Conservation (phyloP, 352 stramenopile genomes). For the Peronospora destructor region DNA sequence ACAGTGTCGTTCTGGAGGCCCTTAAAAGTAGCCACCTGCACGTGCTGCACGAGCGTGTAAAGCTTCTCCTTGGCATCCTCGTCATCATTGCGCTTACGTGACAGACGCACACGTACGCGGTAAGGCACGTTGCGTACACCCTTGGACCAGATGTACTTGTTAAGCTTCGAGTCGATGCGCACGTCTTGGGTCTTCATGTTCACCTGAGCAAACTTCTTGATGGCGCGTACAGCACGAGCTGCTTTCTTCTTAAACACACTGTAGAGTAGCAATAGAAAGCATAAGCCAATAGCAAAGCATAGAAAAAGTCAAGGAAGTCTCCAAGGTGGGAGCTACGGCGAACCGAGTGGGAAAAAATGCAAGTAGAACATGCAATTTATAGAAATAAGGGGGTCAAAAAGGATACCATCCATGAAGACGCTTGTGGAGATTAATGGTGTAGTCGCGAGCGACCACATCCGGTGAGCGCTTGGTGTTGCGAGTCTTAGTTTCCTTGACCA, state of each 20-base stretch:
- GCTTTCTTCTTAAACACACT: constrained; percentile 98
- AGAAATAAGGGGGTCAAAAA: constrained; percentile 51
- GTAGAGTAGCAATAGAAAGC: constrained; percentile 20
- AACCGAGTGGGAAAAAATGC: constrained; percentile 12
- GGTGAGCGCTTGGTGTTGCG: constrained; percentile 80
- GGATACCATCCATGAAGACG: constrained; percentile 88
- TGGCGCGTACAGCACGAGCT: constrained; percentile 94
- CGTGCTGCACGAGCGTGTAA: constrained; percentile 97
- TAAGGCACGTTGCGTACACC: constrained; percentile 97
- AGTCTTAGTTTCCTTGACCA: constrained; percentile 87
- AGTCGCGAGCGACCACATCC: constrained; percentile 95
- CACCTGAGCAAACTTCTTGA: constrained; percentile 96
- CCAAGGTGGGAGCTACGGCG: constrained; percentile 80
- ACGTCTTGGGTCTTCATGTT: constrained; percentile 97
- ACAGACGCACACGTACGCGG: constrained; percentile 95
- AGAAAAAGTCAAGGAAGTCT: constrained; percentile 80
- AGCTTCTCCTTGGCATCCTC: constrained; percentile 99
- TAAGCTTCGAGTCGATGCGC: constrained; percentile 92
- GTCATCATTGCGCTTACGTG: constrained; percentile 98
- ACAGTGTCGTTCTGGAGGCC: constrained; percentile 95
- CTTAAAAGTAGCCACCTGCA: constrained; percentile 94
- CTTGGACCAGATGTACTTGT: constrained; percentile 97
- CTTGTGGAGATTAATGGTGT: constrained; percentile 99
- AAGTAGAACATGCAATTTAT: constrained; percentile 12
- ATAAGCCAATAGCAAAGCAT: constrained; percentile 16